A percentile compares a stretch with the other conserved stretches of the same genome.
Conservation (phyloP, 192 early-diverging fungal genomes). For the Geranomyces michiganensis region DNA sequence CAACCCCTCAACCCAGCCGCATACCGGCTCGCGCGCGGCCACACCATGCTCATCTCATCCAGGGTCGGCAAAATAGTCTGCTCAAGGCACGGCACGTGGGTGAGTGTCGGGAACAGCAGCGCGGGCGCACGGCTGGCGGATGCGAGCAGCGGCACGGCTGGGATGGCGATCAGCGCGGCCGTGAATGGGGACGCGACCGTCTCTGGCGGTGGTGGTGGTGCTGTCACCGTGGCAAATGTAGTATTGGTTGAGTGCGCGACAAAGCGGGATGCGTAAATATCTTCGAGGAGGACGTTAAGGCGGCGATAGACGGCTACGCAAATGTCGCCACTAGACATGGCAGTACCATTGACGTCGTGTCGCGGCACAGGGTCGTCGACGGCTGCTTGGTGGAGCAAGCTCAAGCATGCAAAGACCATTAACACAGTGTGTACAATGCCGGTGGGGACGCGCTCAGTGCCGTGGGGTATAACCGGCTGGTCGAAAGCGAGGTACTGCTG, state of each 20-base stretch:
- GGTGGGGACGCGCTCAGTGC: neutral
- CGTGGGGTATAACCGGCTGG: neutral
- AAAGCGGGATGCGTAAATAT: slow-evolving; percentile 6
- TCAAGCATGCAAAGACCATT: slow-evolving; percentile 1
- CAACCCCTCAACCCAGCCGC: slow-evolving; percentile 17
- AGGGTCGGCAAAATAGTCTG: slow-evolving; percentile 7
- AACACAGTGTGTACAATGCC: slow-evolving; percentile 8
- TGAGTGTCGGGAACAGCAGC: neutral
- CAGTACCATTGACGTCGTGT: slow-evolving; percentile 5
- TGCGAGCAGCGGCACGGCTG: slow-evolving; percentile 12
- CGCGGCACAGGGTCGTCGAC: neutral
- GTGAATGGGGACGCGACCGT: slow-evolving; percentile 11
- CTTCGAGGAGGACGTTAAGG: slow-evolving; percentile 5
- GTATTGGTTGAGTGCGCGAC: neutral
- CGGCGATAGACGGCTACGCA: slow-evolving; percentile 14
- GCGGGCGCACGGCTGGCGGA: neutral
- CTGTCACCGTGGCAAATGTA: neutral
- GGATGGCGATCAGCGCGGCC: slow-evolving; percentile 6
- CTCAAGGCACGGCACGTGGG: slow-evolving; percentile 13
- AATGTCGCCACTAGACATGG: slow-evolving; percentile 10
- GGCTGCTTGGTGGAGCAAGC: slow-evolving; percentile 5
- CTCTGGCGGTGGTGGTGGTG: slow-evolving; percentile 8
- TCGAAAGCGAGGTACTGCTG: neutral
- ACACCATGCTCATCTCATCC: slow-evolving; percentile 19
- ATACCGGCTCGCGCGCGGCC: slow-evolving; percentile 21